Conservation (phyloP, 2,329 filamentous ascomycete genomes). For the Nigrospora oryzae region DNA sequence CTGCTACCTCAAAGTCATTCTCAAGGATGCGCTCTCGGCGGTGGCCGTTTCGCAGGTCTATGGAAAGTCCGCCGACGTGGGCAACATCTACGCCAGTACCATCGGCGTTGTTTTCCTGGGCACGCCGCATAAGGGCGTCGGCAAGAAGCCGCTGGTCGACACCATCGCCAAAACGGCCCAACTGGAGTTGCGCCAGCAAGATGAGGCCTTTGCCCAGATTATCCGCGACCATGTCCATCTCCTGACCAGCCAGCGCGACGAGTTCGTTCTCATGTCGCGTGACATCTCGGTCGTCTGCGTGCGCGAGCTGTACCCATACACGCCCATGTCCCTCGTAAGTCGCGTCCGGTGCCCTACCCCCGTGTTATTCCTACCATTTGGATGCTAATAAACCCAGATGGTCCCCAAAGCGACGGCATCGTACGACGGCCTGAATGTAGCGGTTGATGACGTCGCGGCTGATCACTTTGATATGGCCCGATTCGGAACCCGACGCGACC, state of each 20-base stretch:
- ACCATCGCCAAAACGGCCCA: neutral
- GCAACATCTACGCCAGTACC: neutral
- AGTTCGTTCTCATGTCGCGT: neutral
- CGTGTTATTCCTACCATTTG: neutral
- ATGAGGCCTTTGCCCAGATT: neutral
- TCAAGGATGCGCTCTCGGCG: constrained; percentile 2
- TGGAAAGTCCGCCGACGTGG: neutral
- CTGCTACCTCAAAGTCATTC: neutral
- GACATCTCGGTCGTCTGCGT: constrained; percentile 3
- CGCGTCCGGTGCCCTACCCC: neutral
- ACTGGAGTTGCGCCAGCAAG: neutral
- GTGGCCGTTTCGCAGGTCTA: neutral
- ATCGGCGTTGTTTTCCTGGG: constrained; percentile 3
- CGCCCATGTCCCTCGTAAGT: neutral
- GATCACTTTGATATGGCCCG: constrained; percentile 3
- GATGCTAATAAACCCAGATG: neutral
- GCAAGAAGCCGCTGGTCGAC: neutral
- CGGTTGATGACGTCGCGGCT: neutral
- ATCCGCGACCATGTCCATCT: neutral
- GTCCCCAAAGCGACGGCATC: neutral
- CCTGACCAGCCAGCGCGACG: neutral
- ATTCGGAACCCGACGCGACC: neutral
- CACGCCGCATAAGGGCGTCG: constrained; percentile 1
- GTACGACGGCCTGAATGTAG: constrained; percentile 1
- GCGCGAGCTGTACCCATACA: neutral